Evolutionary conservation across 2,329 filamentous ascomycete genomes (phyloP).

Genomic region (Calonectria pauciramosa): DNA sequence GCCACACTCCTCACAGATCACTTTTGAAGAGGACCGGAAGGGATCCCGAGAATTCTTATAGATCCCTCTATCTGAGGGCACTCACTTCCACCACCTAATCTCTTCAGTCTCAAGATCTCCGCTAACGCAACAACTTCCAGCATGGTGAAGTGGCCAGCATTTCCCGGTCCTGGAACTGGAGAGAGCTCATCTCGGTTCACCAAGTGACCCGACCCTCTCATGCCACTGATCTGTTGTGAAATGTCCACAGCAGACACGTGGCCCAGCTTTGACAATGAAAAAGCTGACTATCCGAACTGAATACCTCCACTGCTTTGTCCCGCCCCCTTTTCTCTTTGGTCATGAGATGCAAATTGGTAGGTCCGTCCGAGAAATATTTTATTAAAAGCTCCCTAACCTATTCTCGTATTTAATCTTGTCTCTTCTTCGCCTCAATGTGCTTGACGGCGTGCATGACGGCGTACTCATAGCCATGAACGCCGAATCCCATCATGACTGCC

Average conservation of each 20-base stretch:
- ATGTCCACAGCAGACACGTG: neutral
- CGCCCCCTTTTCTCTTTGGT: neutral
- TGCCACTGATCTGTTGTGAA: neutral
- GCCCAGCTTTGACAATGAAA: neutral
- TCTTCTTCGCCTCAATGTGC: constrained; percentile 23
- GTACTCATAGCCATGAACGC: constrained; percentile 18
- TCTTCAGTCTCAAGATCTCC: too few relatives aligned
- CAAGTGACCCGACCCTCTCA: too few relatives aligned
- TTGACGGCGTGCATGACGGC: constrained; percentile 23
- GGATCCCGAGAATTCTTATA: neutral
- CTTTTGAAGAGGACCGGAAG: neutral
- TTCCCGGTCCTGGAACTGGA: too few relatives aligned
- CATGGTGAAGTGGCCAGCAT: too few relatives aligned
- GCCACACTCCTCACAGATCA: too few relatives aligned
- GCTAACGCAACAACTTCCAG: too few relatives aligned
- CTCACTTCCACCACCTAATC: too few relatives aligned
- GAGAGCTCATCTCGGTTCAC: too few relatives aligned
- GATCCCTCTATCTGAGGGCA: neutral
- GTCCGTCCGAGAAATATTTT: neutral
- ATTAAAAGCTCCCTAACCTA: neutral
- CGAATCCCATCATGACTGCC: constrained; percentile 66
- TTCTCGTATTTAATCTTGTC: neutral
- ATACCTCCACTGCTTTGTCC: neutral
- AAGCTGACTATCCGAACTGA: neutral
- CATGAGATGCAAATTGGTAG: neutral